Conservation (phyloP, 495 filamentous ascomycete species). For the Penicillium egyptiacum region DNA sequence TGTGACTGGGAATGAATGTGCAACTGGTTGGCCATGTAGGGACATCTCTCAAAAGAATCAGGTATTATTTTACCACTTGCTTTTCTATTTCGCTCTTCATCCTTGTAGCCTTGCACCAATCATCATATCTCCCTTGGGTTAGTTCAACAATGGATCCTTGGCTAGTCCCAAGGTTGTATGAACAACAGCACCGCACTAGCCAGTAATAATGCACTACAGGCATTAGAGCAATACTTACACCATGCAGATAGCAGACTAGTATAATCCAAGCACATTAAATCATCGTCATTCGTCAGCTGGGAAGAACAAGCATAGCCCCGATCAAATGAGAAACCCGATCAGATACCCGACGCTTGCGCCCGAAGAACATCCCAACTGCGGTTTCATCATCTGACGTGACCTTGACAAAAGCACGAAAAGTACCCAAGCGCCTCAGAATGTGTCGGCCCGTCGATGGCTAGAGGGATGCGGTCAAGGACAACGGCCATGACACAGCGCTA, state of each 20-base stretch:
- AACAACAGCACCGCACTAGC: conserved; percentile 2
- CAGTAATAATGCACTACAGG: conserved; percentile 7
- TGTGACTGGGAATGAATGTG: conserved; percentile 3
- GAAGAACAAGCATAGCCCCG: not conserved
- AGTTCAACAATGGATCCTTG: conserved; percentile 1
- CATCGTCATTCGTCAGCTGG: not conserved
- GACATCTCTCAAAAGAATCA: not conserved
- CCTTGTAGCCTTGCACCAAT: not conserved
- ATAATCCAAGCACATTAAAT: not conserved
- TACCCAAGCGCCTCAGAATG: not conserved
- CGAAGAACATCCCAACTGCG: conserved; percentile 2
- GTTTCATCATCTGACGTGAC: conserved; percentile 4
- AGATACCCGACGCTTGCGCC: not conserved
- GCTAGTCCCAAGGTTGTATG: not conserved
- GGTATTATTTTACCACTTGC: not conserved
- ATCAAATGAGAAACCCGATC: conserved; percentile 5
- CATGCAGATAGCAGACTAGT: not conserved
- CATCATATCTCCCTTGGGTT: not conserved
- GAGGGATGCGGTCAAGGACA: conserved; percentile 13
- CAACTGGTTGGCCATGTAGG: conserved; percentile 4
- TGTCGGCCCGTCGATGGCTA: conserved; percentile 8
- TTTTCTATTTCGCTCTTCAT: not conserved
- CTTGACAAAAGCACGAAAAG: not conserved
- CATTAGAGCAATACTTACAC: not conserved
- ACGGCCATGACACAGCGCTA: not conserved